A percentile compares a stretch with the other conserved stretches of the same genome.
Evolutionary conservation across 1,284 basidiomycete genomes (phyloP).

Genomic region (Ceratobasidium sp.): DNA sequence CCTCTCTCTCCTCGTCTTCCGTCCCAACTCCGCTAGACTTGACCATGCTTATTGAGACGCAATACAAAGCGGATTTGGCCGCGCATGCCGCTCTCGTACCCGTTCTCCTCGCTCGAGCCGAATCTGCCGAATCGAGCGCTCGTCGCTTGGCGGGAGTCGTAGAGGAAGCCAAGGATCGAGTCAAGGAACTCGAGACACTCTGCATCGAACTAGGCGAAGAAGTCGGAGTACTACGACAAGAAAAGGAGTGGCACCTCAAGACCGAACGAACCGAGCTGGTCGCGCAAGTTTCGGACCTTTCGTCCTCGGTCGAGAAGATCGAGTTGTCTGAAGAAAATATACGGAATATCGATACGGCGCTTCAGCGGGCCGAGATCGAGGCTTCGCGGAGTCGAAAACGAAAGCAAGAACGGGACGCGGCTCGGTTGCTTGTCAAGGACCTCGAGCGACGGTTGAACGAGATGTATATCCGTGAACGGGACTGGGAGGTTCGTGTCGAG

Average conservation of each 20-base stretch:
- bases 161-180: constrained; percentile 5
- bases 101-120: constrained; percentile 28
- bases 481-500: constrained; percentile 34
- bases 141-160: constrained; percentile 15
- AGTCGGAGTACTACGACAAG: constrained; percentile 11
- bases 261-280: neutral
- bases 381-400: constrained; percentile 18
- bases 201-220: constrained; percentile 20
- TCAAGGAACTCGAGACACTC: constrained; percentile 17
- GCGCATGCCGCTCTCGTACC: constrained; percentile 27
- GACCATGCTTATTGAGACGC: constrained; percentile 23
- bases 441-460: neutral
- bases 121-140: constrained; percentile 21
- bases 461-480: constrained; percentile 18
- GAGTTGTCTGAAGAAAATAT: neutral
- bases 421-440: neutral
- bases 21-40: neutral
- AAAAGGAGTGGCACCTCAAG: neutral
- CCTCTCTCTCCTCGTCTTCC: neutral
- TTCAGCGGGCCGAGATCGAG: constrained; percentile 21
- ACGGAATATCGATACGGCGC: constrained; percentile 1
- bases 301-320: constrained; percentile 2
- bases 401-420: constrained; percentile 22
- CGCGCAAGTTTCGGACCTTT: neutral
- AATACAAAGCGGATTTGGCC: constrained; percentile 37